A percentile compares a stretch with the other conserved stretches of the same genome.
Evolutionary conservation across 1,284 basidiomycete genomes (phyloP).

Genomic region (Lignosus rhinocerotis): DNA sequence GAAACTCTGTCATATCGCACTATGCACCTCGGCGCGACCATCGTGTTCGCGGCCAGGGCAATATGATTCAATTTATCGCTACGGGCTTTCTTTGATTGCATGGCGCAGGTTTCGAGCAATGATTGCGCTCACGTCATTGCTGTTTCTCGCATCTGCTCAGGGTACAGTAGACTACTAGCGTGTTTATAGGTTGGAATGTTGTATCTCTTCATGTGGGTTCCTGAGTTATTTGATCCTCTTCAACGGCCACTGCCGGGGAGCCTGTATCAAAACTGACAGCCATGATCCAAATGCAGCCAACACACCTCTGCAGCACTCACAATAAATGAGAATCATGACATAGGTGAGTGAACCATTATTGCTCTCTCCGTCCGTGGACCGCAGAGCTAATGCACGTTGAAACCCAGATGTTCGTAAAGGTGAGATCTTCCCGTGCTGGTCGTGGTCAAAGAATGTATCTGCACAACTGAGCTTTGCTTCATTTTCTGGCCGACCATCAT

Average conservation of each 20-base stretch:
- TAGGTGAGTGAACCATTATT: slow-evolving; percentile 41
- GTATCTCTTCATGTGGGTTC: slow-evolving; percentile 70
- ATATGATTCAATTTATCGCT: slow-evolving; percentile 1
- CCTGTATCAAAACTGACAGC: not conserved
- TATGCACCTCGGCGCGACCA: not conserved
- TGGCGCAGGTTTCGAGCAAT: not conserved
- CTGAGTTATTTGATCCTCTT: not conserved
- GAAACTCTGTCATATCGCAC: not conserved
- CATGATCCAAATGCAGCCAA: slow-evolving; percentile 50
- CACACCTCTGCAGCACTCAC: slow-evolving; percentile 91
- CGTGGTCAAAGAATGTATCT: too few relatives aligned
- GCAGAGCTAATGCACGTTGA: not conserved
- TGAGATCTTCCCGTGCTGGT: slow-evolving; percentile 11
- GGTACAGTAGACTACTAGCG: slow-evolving; percentile 7
- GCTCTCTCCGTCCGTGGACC: slow-evolving; percentile 1
- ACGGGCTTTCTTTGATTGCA: not conserved
- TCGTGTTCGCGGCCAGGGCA: not conserved
- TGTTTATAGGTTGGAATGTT: slow-evolving; percentile 63
- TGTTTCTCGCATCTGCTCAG: not conserved
- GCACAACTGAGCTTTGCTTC: not conserved
- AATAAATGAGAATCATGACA: slow-evolving; percentile 85
- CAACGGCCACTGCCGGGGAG: not conserved
- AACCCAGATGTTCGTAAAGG: slow-evolving; percentile 62
- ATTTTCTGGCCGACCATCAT: not conserved
- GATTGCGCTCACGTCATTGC: too few relatives aligned